phyloP scores from a whole-genome alignment of 2,329 filamentous ascomycete genomes.

The Xylariaceae sp. region DNA sequence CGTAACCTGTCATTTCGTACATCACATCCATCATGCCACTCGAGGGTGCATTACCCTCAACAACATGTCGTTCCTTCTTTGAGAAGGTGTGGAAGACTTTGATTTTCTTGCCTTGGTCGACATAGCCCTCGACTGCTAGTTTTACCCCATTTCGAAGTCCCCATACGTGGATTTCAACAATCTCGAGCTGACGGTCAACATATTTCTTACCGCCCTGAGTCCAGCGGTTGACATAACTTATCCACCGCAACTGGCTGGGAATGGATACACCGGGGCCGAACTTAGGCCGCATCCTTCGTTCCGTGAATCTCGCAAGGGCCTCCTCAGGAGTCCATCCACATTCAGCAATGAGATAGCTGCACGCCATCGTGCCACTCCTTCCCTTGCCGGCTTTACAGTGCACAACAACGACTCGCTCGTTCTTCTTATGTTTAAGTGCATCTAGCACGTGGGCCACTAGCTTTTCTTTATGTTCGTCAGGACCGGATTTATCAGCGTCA shows the following conservation, averaged over 20 bases:
- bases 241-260: slow-evolving; percentile 83
- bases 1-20: slow-evolving; percentile 49
- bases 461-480: slow-evolving; percentile 18
- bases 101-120: slow-evolving; percentile 85
- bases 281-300: slow-evolving; percentile 79
- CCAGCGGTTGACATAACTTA: slow-evolving; percentile 88
- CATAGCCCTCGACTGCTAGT: slow-evolving; percentile 77
- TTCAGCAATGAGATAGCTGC: slow-evolving; percentile 86
- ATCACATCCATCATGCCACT: slow-evolving; percentile 47
- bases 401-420: slow-evolving; percentile 72
- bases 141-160: slow-evolving; percentile 84
- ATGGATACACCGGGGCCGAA: slow-evolving; percentile 92
- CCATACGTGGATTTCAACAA: slow-evolving; percentile 87
- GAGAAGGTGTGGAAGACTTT: slow-evolving; percentile 78
- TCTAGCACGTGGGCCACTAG: slow-evolving; percentile 24
- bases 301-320: slow-evolving; percentile 61
- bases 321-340: slow-evolving; percentile 58
- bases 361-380: slow-evolving; percentile 80
- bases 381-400: slow-evolving; percentile 98
- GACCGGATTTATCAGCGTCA: slow-evolving; percentile 26
- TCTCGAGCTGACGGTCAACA: slow-evolving; percentile 75
- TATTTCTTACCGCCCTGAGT: slow-evolving; percentile 71
- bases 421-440: slow-evolving; percentile 33
- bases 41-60: slow-evolving; percentile 54
- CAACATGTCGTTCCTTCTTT: slow-evolving; percentile 65